Percentiles rank a stretch among this genome's conserved stretches.
phyloP scores from a whole-genome alignment of 2,329 filamentous ascomycete species.

The Dendryphion nanum region DNA sequence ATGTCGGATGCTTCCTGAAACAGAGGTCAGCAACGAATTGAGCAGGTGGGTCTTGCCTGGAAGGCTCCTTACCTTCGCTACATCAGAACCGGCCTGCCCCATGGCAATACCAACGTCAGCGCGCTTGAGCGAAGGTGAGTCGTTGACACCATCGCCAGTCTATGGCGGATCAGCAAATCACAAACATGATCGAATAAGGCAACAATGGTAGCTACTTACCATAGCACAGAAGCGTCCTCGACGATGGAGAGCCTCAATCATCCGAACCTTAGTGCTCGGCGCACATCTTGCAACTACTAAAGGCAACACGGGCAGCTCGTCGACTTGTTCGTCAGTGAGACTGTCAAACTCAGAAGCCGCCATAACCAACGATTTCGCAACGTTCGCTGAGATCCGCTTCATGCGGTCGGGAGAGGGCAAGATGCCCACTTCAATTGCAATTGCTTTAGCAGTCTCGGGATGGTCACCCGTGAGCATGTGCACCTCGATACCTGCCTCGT shows the following conservation, averaged over 20 bases:
- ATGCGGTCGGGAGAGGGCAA: conserved; percentile 26
- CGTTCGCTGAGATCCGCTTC: conserved; percentile 22
- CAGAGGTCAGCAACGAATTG: no score
- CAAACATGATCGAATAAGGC: no score
- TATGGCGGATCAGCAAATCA: no score
- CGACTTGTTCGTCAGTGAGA: conserved; percentile 72
- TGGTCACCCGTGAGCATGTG: conserved; percentile 52
- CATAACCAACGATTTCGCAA: conserved; percentile 33
- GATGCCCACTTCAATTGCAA: conserved; percentile 48
- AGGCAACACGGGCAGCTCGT: conserved; percentile 69
- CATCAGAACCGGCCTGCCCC: conserved; percentile 81
- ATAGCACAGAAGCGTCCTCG: conserved; percentile 76
- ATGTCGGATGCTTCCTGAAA: conserved; percentile 75
- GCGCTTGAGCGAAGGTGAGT: conserved; percentile 75
- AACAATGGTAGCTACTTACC: no score
- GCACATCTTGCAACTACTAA: conserved; percentile 82
- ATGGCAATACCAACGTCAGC: conserved; percentile 88
- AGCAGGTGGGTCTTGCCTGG: no score
- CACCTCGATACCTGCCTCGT: conserved; percentile 47
- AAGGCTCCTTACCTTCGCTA: no score
- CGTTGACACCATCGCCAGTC: conserved; percentile 90
- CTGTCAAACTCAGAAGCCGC: conserved; percentile 68
- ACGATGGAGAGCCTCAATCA: conserved; percentile 84
- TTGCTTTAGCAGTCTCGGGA: conserved; percentile 45
- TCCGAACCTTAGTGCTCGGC: conserved; percentile 82